phyloP scores from a whole-genome alignment of 2,329 filamentous ascomycete genomes.

The Rutstroemia sp. region DNA sequence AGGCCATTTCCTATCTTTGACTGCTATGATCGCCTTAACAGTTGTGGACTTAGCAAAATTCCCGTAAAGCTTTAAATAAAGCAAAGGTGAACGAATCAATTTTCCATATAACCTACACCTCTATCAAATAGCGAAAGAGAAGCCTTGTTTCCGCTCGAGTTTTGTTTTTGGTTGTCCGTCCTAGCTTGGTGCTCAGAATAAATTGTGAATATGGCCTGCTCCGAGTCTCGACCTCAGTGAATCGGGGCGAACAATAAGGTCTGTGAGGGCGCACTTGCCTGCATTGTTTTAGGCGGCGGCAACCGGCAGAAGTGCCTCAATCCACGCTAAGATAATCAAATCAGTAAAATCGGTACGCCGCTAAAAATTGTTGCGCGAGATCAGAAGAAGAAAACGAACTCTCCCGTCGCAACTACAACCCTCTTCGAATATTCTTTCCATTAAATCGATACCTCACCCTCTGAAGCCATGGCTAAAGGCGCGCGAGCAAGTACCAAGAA shows the following conservation, averaged over 20 bases:
- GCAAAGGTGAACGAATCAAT: not conserved
- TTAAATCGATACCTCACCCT: slow-evolving; percentile 22
- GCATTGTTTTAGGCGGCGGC: not conserved
- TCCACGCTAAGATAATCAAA: slow-evolving; percentile 9
- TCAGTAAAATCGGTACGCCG: not conserved
- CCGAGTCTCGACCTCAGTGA: not conserved
- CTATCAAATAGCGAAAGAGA: not conserved
- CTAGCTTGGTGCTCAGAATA: not conserved
- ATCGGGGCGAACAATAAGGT: too few relatives aligned
- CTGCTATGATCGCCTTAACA: not conserved
- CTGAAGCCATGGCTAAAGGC: slow-evolving; percentile 70
- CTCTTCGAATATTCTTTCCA: not conserved
- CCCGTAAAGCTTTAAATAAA: too few relatives aligned
- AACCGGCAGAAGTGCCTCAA: not conserved
- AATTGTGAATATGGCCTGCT: not conserved
- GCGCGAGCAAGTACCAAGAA: slow-evolving; percentile 73
- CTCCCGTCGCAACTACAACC: too few relatives aligned
- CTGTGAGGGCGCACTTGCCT: too few relatives aligned
- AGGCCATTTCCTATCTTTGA: slow-evolving; percentile 24
- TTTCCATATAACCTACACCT: not conserved
- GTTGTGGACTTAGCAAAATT: not conserved
- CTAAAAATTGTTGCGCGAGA: not conserved
- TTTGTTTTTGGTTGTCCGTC: not conserved
- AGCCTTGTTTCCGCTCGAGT: not conserved
- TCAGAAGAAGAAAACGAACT: too few relatives aligned